Base-by-base conservation (phyloP, 768 basidiomycete genomes). In the Pisolithus albus region DNA sequence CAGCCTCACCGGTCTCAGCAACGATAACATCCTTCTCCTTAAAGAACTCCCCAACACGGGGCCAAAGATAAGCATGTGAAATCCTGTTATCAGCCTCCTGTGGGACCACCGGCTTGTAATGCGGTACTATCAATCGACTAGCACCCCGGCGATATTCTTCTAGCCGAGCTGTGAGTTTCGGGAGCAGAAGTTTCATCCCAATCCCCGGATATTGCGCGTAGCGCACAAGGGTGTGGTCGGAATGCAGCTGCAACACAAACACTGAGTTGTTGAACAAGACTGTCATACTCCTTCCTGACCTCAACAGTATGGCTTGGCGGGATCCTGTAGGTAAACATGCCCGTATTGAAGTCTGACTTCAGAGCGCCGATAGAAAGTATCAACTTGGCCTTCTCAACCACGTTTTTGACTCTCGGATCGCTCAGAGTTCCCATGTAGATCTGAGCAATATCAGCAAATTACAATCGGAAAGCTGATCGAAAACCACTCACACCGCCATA, bases 41-140 rank as follows among this genome's bases (percentile, higher is more conserved):
- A 71, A 93, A 88, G 74, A 91, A 92, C 51, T 75, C 64, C 8
- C 79, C 77, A 10, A 93, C 58, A 30, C 83, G 80, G 1, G 90
- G 88, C 92, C 92, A 95, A 63, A 94, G 79, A 76, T 82, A 91
- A 11, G 77, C 68, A 55, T 95, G 93, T 1, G 83, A 78, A 62
- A 95, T 91, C 7, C 59, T 59, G 11, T 77, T 69, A 51, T 70
- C 64, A 8, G 63, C 66, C 55, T 84, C 81, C n/a, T 74, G 51
- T 0, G 84, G 84, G 0, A 81, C 60, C 11, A 71, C 65, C 5
- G 71, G 58, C 46, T 52, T 59, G 51, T 62, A 71, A 47, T 59
- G 64, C 3, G 79, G 75, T 10, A 88, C 81, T 7, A 62, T 49
- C 50, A 82, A 61, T 55, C 73, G 66, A 54, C 62, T 63, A 7